A percentile compares a stretch with the other conserved stretches of the same genome.
These are phyloP conservation scores for Ceratocystis cacaofunesta DNA, from an alignment of 2,329 filamentous ascomycete genomes.

Conservation along the genomic window DNA sequence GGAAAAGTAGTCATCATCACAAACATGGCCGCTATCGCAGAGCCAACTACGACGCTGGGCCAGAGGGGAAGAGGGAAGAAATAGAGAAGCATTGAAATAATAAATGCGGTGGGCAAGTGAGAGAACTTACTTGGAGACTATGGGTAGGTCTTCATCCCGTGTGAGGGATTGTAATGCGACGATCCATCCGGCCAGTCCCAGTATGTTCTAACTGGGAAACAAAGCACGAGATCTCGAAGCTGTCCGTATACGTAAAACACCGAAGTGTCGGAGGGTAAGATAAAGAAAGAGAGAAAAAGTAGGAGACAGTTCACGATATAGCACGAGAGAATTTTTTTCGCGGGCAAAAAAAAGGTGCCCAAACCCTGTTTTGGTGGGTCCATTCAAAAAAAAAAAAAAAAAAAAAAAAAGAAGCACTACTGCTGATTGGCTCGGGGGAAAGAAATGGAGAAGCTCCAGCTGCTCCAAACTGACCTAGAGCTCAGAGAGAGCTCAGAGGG, in stretches of 20 bases:
- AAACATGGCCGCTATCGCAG: conserved; percentile 17
- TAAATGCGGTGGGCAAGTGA: neutral
- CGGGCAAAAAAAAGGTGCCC: neutral
- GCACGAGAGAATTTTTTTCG: neutral
- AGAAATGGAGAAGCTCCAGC: neutral
- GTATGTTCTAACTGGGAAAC: conserved; percentile 7
- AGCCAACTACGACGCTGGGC: neutral
- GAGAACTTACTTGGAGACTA: neutral
- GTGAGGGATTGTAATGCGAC: conserved; percentile 11
- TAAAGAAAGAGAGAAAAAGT: neutral
- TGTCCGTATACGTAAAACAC: neutral
- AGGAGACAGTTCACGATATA: neutral
- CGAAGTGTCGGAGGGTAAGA: neutral
- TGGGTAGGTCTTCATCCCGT: conserved; percentile 11
- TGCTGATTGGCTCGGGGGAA: neutral
- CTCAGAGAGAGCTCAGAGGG: neutral
- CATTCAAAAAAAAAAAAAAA: neutral
- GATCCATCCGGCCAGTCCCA: conserved; percentile 13
- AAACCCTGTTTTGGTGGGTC: conserved; percentile 1
- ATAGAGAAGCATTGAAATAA: conserved; percentile 9
- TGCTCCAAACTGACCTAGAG: neutral
- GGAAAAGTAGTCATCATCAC: conserved; percentile 45
- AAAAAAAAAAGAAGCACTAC: neutral
- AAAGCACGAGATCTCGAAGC: neutral
- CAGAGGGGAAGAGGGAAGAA: neutral